Conservation (phyloP, 345 rosid genomes). For the Rhodamnia argentea region DNA sequence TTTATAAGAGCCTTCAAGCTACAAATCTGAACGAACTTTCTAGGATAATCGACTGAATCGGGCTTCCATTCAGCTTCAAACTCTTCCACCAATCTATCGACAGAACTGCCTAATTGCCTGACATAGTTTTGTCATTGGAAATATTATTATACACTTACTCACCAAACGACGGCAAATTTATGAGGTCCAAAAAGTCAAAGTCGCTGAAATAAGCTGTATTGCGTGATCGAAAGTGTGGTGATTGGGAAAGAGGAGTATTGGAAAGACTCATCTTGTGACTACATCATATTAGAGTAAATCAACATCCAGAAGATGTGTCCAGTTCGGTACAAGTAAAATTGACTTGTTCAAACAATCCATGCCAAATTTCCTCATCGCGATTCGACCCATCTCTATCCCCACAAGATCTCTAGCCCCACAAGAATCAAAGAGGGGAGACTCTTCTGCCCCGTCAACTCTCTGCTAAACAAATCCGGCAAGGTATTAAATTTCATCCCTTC, state of each 20-base stretch:
- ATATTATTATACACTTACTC: neutral
- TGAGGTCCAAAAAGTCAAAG: neutral
- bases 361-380: neutral
- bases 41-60: slow-evolving; percentile 36
- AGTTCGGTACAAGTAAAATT: neutral
- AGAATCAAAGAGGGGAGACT: neutral
- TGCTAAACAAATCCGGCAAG: neutral
- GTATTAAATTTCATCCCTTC: neutral
- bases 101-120: slow-evolving; percentile 43
- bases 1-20: slow-evolving; percentile 31
- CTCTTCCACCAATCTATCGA: slow-evolving; percentile 45
- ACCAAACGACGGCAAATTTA: neutral
- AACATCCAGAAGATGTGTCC: neutral
- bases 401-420: neutral
- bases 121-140: neutral
- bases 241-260: neutral
- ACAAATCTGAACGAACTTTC: slow-evolving; percentile 68
- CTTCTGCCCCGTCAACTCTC: neutral
- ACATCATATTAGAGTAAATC: neutral
- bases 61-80: slow-evolving; percentile 60
- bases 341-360: neutral
- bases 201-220: neutral
- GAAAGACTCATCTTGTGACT: neutral
- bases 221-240: neutral
- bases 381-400: neutral